phyloP scores from a whole-genome alignment of 2,329 filamentous ascomycete species.

The Cordyceps tenuipes region DNA sequence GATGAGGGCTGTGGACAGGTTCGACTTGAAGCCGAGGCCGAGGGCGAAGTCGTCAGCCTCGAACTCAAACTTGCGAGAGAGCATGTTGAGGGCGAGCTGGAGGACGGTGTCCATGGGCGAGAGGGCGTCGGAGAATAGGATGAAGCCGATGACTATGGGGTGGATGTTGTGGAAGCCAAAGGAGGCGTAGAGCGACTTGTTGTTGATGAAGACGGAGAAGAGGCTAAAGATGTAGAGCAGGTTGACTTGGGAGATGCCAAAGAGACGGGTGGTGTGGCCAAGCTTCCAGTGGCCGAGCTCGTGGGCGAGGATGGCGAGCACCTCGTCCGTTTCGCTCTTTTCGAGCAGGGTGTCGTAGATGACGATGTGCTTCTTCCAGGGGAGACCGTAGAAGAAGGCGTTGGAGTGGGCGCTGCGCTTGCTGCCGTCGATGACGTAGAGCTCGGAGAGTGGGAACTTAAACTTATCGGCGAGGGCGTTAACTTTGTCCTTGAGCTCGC shows the following conservation, averaged over 20 bases:
- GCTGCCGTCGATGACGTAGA: slow-evolving; percentile 90
- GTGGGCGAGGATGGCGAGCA: slow-evolving; percentile 89
- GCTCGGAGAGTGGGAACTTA: slow-evolving; percentile 83
- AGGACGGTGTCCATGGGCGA: slow-evolving; percentile 90
- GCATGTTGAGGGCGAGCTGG: slow-evolving; percentile 91
- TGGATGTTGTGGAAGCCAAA: slow-evolving; percentile 80
- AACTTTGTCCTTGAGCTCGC: slow-evolving; percentile 78
- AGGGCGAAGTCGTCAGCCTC: slow-evolving; percentile 88
- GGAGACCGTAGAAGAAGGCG: slow-evolving; percentile 92
- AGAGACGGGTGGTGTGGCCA: slow-evolving; percentile 86
- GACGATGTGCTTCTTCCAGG: slow-evolving; percentile 99
- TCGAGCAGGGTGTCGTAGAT: slow-evolving; percentile 97
- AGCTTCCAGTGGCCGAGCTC: slow-evolving; percentile 97
- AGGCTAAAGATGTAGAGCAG: slow-evolving; percentile 95
- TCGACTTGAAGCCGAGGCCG: slow-evolving; percentile 70
- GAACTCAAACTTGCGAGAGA: slow-evolving; percentile 92
- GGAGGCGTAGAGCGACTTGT: slow-evolving; percentile 77
- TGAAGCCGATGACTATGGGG: slow-evolving; percentile 94
- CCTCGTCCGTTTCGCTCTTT: slow-evolving; percentile 85
- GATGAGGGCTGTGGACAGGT: slow-evolving; percentile 82
- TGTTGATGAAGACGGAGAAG: slow-evolving; percentile 97
- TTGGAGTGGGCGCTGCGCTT: slow-evolving; percentile 84
- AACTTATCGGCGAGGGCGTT: slow-evolving; percentile 76
- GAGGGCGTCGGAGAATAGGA: slow-evolving; percentile 94
- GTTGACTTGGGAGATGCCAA: slow-evolving; percentile 80